phyloP scores from a whole-genome alignment of 345 rosid species.

The Sapria himalayana region DNA sequence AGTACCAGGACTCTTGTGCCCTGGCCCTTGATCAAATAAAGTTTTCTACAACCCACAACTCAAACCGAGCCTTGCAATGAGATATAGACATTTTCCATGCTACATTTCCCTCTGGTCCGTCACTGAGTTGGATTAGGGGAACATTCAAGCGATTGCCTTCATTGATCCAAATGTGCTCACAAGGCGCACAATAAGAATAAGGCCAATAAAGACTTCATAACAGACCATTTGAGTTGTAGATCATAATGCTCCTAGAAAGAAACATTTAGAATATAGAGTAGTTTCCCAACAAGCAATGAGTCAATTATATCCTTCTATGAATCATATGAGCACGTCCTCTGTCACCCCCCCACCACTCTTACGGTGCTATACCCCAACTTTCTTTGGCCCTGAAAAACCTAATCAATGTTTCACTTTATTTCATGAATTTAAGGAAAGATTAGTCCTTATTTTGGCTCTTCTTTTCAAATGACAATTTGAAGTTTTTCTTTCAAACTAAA shows the following conservation, averaged over 20 bases:
- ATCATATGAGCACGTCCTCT: conserved; percentile 6
- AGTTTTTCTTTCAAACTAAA: too few species aligned
- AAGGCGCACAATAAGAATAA: background rate
- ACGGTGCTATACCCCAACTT: conserved; percentile 3
- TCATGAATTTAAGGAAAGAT: too few species aligned
- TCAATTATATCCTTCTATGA: conserved; percentile 3
- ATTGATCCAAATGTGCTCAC: background rate
- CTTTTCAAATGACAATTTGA: too few species aligned
- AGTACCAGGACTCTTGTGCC: conserved; percentile 7
- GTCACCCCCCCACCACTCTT: conserved; percentile 4
- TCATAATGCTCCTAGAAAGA: conserved; percentile 1
- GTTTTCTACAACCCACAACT: background rate
- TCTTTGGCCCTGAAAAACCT: background rate
- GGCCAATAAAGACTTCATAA: background rate
- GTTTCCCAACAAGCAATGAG: conserved; percentile 2
- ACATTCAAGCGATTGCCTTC: background rate
- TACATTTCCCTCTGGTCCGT: too few species aligned
- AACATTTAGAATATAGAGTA: too few species aligned
- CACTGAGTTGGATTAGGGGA: background rate
- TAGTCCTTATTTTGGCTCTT: too few species aligned
- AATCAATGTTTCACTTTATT: too few species aligned
- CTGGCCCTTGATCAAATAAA: conserved; percentile 2
- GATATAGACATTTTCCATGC: too few species aligned
- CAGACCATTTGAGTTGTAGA: background rate
- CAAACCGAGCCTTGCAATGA: too few species aligned